Evolutionary conservation across 805 yeast genomes (phyloP).

Genomic region (Vanderwaltozyma tropicalis): DNA sequence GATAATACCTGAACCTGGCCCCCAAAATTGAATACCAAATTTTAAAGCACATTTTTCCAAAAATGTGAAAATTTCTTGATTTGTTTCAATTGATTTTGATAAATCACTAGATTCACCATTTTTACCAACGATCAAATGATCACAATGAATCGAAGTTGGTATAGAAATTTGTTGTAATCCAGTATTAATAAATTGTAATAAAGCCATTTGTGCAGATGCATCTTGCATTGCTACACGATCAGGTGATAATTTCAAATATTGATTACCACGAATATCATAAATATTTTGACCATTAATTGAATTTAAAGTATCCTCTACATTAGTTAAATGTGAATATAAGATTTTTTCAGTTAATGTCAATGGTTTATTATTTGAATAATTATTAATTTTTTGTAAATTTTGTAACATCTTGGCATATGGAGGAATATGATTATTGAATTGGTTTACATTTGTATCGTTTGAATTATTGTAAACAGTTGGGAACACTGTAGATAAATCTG

Average conservation of each 20-base stretch:
- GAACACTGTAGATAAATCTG: not conserved
- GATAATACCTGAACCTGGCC: slow-evolving; percentile 97
- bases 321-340: slow-evolving; percentile 80
- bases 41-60: slow-evolving; percentile 85
- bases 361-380: slow-evolving; percentile 58
- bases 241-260: slow-evolving; percentile 87
- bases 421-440: slow-evolving; percentile 40
- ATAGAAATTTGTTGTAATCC: slow-evolving; percentile 80
- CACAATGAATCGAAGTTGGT: slow-evolving; percentile 96
- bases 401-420: slow-evolving; percentile 70
- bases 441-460: not conserved
- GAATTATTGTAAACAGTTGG: not conserved
- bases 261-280: slow-evolving; percentile 64
- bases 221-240: slow-evolving; percentile 99
- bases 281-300: slow-evolving; percentile 28
- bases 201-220: slow-evolving; percentile 99
- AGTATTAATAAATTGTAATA: slow-evolving; percentile 95
- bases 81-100: slow-evolving; percentile 67
- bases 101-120: slow-evolving; percentile 84
- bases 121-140: slow-evolving; percentile 94
- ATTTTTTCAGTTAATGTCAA: slow-evolving; percentile 92
- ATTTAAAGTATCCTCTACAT: slow-evolving; percentile 58
- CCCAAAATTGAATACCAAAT: slow-evolving; percentile 98
- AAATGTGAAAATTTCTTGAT: slow-evolving; percentile 93
- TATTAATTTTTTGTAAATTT: slow-evolving; percentile 54